phyloP scores from a whole-genome alignment of 352 stramenopile species.

The Globisporangium lucens region DNA sequence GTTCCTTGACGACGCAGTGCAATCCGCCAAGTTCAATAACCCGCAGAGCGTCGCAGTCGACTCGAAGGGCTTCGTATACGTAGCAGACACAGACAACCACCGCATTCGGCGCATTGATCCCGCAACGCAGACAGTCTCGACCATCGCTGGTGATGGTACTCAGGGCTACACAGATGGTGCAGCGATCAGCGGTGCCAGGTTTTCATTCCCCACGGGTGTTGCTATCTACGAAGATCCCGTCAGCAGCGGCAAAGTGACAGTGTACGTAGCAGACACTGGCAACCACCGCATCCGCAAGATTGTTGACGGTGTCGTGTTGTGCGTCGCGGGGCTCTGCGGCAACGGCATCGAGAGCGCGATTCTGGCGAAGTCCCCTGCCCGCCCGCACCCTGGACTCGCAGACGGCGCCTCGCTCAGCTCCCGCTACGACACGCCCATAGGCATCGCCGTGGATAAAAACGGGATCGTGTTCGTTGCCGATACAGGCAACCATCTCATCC shows the following conservation, averaged over 20 bases:
- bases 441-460: conserved; percentile 74
- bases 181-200: conserved; percentile 34
- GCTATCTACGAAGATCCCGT: conserved; percentile 49
- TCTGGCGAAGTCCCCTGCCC: conserved; percentile 27
- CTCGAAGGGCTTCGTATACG: conserved; percentile 90
- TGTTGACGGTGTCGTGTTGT: conserved; percentile 65
- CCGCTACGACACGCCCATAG: conserved; percentile 91
- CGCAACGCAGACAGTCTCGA: conserved; percentile 38
- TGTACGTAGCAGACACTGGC: conserved; percentile 79
- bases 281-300: conserved; percentile 85
- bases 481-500: conserved; percentile 94
- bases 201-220: conserved; percentile 69
- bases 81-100: conserved; percentile 95
- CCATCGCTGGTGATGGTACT: conserved; percentile 49
- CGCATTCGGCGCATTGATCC: conserved; percentile 83
- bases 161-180: conserved; percentile 48
- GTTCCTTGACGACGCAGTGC: conserved; percentile 67
- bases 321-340: conserved; percentile 88
- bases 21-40: conserved; percentile 82
- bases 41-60: conserved; percentile 92
- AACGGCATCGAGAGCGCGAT: conserved; percentile 61
- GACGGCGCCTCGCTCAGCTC: conserved; percentile 80
- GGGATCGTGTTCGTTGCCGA: conserved; percentile 93
- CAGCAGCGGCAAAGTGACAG: conserved; percentile 24
- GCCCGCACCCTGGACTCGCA: conserved; percentile 83